Percentiles rank a stretch among this genome's conserved stretches.
phyloP scores from a whole-genome alignment of 2,329 filamentous ascomycete species.

The Clathrospora elynae region DNA sequence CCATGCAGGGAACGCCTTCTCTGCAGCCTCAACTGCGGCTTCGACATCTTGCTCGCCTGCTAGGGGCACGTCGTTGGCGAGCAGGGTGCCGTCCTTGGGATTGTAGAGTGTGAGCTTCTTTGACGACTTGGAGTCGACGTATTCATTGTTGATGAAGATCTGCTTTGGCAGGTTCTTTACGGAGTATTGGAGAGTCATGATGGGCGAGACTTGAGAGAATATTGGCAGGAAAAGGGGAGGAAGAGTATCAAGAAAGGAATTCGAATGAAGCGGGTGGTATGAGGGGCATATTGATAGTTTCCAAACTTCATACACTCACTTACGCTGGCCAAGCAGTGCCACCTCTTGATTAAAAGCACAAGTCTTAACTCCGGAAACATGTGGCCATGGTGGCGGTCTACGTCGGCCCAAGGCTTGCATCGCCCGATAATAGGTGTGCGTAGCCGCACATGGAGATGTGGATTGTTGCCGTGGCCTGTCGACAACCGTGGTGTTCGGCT shows the following conservation, averaged over 20 bases:
- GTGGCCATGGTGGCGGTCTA: not conserved
- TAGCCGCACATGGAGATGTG: conserved; percentile 2
- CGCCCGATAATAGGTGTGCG: not conserved
- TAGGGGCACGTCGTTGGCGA: conserved; percentile 56
- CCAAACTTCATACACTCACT: too few species aligned
- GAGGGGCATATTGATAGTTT: conserved; percentile 27
- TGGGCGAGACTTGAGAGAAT: conserved; percentile 1
- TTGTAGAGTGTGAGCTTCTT: conserved; percentile 58
- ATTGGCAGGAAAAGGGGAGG: not conserved
- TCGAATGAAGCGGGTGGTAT: too few species aligned
- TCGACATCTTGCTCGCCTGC: conserved; percentile 55
- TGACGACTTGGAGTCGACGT: conserved; percentile 44
- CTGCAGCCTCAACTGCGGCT: conserved; percentile 55
- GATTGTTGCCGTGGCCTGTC: conserved; percentile 1
- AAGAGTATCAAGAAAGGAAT: conserved; percentile 2
- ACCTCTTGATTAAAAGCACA: conserved; percentile 7
- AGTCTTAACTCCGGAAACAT: conserved; percentile 12
- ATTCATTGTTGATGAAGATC: conserved; percentile 50
- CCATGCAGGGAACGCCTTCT: conserved; percentile 56
- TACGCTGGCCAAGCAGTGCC: conserved; percentile 6
- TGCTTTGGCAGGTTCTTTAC: conserved; percentile 47
- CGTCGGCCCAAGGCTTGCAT: conserved; percentile 7
- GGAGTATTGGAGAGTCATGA: conserved; percentile 43
- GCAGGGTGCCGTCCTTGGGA: conserved; percentile 56
- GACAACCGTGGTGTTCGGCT: conserved; percentile 13